Percentiles rank a stretch among this genome's conserved stretches.
Evolutionary conservation across 805 yeast genomes (phyloP).

Genomic region (Cephaloascus albidus): DNA sequence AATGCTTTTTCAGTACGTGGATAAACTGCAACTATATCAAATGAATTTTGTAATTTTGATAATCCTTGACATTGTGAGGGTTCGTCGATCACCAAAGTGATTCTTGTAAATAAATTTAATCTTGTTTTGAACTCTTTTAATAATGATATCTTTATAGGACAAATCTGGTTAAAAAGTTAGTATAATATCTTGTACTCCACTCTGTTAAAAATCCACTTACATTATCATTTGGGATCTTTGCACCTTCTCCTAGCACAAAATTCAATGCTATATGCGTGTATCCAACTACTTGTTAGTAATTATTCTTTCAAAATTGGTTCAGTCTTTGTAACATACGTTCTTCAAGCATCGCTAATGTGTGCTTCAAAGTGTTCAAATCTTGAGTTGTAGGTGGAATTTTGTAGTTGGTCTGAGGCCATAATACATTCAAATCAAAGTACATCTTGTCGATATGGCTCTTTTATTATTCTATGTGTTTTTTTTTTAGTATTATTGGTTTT

Average conservation of each 20-base stretch:
- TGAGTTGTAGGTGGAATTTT: slow-evolving; percentile 24
- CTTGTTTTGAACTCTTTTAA: slow-evolving; percentile 25
- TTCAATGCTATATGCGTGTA: slow-evolving; percentile 75
- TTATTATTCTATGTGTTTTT: too few species aligned
- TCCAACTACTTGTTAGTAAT: slow-evolving; percentile 28
- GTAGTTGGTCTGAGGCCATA: slow-evolving; percentile 58
- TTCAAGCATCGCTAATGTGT: slow-evolving; percentile 42
- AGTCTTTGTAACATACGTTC: slow-evolving; percentile 6
- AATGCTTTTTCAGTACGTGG: slow-evolving; percentile 78
- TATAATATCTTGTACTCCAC: slow-evolving; percentile 7
- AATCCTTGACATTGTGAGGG: slow-evolving; percentile 66
- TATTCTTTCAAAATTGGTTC: neutral
- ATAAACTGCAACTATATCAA: slow-evolving; percentile 74
- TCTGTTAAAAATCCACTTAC: slow-evolving; percentile 13
- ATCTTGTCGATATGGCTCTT: too few species aligned
- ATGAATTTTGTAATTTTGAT: slow-evolving; percentile 35
- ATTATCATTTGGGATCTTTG: slow-evolving; percentile 40
- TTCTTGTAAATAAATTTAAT: slow-evolving; percentile 47
- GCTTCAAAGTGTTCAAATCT: slow-evolving; percentile 36
- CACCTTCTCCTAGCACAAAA: slow-evolving; percentile 41
- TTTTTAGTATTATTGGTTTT: too few species aligned
- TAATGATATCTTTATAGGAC: slow-evolving; percentile 9
- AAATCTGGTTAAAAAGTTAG: too few species aligned
- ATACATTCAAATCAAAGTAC: slow-evolving; percentile 62
- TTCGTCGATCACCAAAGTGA: slow-evolving; percentile 71